A percentile compares a stretch with the other conserved stretches of the same genome.
Evolutionary conservation across 2,329 filamentous ascomycete species (phyloP).

Genomic region (Macroventuria anomochaeta): DNA sequence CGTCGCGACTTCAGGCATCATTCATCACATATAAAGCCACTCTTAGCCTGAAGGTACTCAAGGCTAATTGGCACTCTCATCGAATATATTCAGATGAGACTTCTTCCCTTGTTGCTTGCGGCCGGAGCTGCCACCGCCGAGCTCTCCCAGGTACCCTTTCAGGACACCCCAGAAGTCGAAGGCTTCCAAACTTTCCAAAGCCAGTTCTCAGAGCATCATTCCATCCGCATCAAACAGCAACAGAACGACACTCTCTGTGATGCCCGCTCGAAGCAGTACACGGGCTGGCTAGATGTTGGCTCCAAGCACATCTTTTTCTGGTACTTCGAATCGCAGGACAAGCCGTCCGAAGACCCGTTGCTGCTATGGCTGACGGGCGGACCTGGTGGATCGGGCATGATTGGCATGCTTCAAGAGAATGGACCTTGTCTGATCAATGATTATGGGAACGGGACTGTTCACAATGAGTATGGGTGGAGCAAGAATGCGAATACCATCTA

Average conservation of each 20-base stretch:
- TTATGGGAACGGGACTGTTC: conserved; percentile 46
- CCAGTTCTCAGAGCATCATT: conserved; percentile 41
- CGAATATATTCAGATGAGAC: conserved; percentile 1
- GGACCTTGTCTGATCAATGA: conserved; percentile 50
- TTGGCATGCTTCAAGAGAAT: conserved; percentile 47
- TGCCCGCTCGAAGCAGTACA: conserved; percentile 45
- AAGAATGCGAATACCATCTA: conserved; percentile 48
- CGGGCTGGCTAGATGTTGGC: conserved; percentile 48
- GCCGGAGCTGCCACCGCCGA: conserved; percentile 15
- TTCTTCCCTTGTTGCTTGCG: conserved; percentile 2
- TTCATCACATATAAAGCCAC: background rate
- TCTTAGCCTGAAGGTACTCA: background rate
- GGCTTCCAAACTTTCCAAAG: conserved; percentile 43
- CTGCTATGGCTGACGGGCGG: conserved; percentile 54
- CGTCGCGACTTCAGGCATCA: conserved; percentile 3
- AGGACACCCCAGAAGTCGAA: conserved; percentile 36
- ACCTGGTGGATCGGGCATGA: conserved; percentile 47
- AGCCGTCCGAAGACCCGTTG: conserved; percentile 46
- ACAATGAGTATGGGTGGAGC: conserved; percentile 51
- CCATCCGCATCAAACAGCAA: conserved; percentile 44
- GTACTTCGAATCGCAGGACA: conserved; percentile 53
- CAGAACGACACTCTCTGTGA: conserved; percentile 44
- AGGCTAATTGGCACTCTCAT: background rate
- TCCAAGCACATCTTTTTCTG: conserved; percentile 56
- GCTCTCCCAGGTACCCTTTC: conserved; percentile 40